Conservation (phyloP, 495 filamentous ascomycete species). For the Penicillium fimorum region DNA sequence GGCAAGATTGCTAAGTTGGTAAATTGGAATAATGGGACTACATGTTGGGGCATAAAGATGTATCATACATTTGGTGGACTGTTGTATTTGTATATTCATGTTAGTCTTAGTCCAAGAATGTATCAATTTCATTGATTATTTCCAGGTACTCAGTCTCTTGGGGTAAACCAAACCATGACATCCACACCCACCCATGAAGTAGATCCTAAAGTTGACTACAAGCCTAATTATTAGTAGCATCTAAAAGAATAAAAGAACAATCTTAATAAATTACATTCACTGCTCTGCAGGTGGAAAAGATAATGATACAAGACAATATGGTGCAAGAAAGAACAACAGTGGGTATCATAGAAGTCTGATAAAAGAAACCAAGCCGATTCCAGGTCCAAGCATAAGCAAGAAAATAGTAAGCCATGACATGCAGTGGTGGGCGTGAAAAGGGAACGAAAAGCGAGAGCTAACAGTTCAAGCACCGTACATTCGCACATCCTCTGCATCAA, state of each 20-base stretch:
- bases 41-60: not conserved
- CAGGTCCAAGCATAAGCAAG: slow-evolving; percentile 4
- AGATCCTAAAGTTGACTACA: not conserved
- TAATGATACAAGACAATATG: slow-evolving; percentile 15
- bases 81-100: not conserved
- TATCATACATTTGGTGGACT: not conserved
- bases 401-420: slow-evolving; percentile 6
- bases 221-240: not conserved
- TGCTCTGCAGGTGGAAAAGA: slow-evolving; percentile 6
- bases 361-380: not conserved
- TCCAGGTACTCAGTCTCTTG: too few relatives aligned
- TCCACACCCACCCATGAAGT: too few relatives aligned
- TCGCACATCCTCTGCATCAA: slow-evolving; percentile 36
- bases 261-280: not conserved
- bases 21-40: not conserved
- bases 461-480: slow-evolving; percentile 28
- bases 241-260: not conserved
- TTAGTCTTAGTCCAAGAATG: not conserved
- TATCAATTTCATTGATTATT: too few relatives aligned
- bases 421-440: slow-evolving; percentile 5
- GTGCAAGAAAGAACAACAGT: slow-evolving; percentile 9
- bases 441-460: not conserved
- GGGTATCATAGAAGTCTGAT: slow-evolving; percentile 17
- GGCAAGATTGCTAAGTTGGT: not conserved
- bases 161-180: too few relatives aligned